Conservation (phyloP, 257 asterid species). For the Datura wrightii region DNA sequence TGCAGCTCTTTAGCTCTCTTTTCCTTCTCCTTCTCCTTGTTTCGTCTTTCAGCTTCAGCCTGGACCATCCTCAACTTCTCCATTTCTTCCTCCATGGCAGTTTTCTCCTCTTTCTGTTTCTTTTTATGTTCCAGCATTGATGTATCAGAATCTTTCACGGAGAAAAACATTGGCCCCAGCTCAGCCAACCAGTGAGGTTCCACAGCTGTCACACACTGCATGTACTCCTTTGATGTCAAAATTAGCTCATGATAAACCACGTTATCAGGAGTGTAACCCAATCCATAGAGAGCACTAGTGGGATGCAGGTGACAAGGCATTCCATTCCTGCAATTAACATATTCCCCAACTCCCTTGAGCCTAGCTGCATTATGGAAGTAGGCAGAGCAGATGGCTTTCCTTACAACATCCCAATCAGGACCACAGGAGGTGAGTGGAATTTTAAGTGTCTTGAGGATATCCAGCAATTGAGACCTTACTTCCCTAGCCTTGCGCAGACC, state of each 20-base stretch:
- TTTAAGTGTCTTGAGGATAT: conserved; percentile 73
- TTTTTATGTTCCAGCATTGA: conserved; percentile 87
- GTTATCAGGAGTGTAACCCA: conserved; percentile 94
- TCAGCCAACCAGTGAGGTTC: conserved; percentile 98
- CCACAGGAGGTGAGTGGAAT: conserved; percentile 83
- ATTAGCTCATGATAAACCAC: conserved; percentile 90
- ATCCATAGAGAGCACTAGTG: conserved; percentile 84
- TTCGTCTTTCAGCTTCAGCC: conserved; percentile 54
- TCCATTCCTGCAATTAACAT: conserved; percentile 85
- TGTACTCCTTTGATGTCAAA: conserved; percentile 85
- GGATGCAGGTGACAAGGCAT: conserved; percentile 98
- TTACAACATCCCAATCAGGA: conserved; percentile 88
- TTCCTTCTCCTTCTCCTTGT: conserved; percentile 61
- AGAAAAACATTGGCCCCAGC: conserved; percentile 96
- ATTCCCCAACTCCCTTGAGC: conserved; percentile 84
- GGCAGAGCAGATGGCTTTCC: conserved; percentile 91
- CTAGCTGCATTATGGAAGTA: conserved; percentile 91
- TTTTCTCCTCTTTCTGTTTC: conserved; percentile 89
- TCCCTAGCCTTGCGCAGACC: conserved; percentile 90
- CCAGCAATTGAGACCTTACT: conserved; percentile 86
- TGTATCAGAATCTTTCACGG: conserved; percentile 86
- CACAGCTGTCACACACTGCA: conserved; percentile 91
- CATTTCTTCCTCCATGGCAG: conserved; percentile 97
- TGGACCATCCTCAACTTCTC: conserved; percentile 75
- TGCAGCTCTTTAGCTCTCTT: conserved; percentile 80